These are phyloP conservation scores for Cryptococcus depauperatus DNA, from an alignment of 1,284 basidiomycete species.

Conservation along the genomic window DNA sequence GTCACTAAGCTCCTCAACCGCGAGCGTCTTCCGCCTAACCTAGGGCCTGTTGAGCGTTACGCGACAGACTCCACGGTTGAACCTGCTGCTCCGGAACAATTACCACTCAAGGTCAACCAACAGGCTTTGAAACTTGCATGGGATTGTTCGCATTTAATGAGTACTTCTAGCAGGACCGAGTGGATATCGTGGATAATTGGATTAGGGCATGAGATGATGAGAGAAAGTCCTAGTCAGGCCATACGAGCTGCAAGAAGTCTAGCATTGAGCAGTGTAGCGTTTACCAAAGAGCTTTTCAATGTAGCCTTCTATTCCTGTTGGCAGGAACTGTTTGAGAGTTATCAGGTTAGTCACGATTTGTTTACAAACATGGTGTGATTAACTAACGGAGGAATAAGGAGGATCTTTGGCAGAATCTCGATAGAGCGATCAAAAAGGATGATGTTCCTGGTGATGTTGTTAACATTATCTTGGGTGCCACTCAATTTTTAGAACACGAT, in stretches of 20 bases:
- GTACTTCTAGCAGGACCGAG: conserved; percentile 73
- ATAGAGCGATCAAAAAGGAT: conserved; percentile 72
- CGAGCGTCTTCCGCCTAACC: conserved; percentile 70
- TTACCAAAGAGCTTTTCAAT: conserved; percentile 94
- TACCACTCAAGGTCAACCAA: conserved; percentile 91
- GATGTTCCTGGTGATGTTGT: conserved; percentile 82
- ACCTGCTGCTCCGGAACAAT: conserved; percentile 53
- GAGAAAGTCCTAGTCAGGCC: conserved; percentile 95
- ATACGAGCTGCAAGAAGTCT: conserved; percentile 90
- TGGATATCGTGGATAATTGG: conserved; percentile 96
- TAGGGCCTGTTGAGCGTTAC: conserved; percentile 46
- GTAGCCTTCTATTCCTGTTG: conserved; percentile 98
- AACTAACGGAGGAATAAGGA: conserved; percentile 64
- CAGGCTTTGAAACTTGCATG: conserved; percentile 96
- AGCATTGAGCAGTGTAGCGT: conserved; percentile 82
- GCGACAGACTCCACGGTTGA: conserved; percentile 29
- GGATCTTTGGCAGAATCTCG: conserved; percentile 84
- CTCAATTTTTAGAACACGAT: conserved; percentile 99
- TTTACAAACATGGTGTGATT: neutral
- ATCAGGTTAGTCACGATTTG: conserved; percentile 58
- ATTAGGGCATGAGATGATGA: conserved; percentile 92
- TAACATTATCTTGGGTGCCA: conserved; percentile 89
- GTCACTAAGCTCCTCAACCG: conserved; percentile 85
- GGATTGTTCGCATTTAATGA: conserved; percentile 74
- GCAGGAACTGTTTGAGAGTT: conserved; percentile 91